Percentiles rank a stretch among this genome's conserved stretches.
Evolutionary conservation across 2,329 filamentous ascomycete species (phyloP).

Genomic region (Tolypocladium sp.): DNA sequence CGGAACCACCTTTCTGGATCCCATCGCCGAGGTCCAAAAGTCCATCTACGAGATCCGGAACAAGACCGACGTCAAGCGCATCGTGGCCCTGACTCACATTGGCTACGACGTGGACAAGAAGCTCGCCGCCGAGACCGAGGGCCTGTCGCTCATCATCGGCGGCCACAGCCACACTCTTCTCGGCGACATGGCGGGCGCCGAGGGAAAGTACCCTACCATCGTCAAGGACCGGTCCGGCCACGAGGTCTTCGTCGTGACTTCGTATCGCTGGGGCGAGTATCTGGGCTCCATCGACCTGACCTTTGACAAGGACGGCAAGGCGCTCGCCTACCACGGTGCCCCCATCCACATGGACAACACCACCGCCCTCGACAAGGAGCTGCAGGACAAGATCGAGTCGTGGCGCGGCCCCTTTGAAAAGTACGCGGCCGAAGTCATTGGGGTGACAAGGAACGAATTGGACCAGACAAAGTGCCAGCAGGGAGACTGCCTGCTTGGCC

Average conservation of each 20-base stretch:
- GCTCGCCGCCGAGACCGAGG: conserved; percentile 49
- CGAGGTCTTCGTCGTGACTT: conserved; percentile 60
- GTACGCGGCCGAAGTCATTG: conserved; percentile 30
- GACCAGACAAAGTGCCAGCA: conserved; percentile 50
- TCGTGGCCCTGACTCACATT: conserved; percentile 58
- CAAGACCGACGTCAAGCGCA: conserved; percentile 53
- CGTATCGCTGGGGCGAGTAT: conserved; percentile 61
- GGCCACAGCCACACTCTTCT: conserved; percentile 53
- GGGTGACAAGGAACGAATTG: conserved; percentile 42
- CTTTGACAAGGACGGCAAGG: conserved; percentile 50
- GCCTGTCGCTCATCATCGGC: conserved; percentile 60
- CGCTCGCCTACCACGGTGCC: conserved; percentile 53
- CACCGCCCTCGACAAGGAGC: conserved; percentile 44
- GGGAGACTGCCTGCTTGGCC: conserved; percentile 48
- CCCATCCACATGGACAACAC: conserved; percentile 56
- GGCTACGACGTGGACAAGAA: conserved; percentile 56
- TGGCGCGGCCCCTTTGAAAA: conserved; percentile 55
- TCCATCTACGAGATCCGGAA: conserved; percentile 52
- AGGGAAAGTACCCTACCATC: conserved; percentile 56
- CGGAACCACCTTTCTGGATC: conserved; percentile 49
- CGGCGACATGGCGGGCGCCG: conserved; percentile 47
- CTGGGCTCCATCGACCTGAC: conserved; percentile 59
- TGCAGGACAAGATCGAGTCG: conserved; percentile 47
- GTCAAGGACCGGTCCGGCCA: conserved; percentile 50
- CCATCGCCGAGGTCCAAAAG: conserved; percentile 47